A percentile compares a stretch with the other conserved stretches of the same genome.
Evolutionary conservation across 148 eudicot genomes (phyloP).

Genomic region (Camellia sinensis): DNA sequence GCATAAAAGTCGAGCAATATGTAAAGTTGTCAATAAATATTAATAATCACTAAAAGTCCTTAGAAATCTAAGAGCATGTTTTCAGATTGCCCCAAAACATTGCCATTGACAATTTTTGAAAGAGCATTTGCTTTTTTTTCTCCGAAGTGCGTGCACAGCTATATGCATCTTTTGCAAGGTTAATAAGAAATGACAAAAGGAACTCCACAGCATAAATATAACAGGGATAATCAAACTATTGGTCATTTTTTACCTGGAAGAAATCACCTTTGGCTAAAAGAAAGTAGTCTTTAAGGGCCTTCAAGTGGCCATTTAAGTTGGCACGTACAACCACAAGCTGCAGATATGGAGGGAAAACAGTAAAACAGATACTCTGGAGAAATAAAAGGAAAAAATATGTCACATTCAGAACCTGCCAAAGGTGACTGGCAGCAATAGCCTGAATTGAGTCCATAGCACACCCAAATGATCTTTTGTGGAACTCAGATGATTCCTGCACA

Average conservation of each 20-base stretch:
- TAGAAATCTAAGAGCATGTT: background rate
- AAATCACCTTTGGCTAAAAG: conserved; percentile 96
- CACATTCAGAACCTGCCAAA: conserved; percentile 76
- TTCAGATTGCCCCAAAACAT: background rate
- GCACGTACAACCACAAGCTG: conserved; percentile 99
- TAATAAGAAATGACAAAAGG: background rate
- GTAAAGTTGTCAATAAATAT: background rate
- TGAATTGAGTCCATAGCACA: conserved; percentile 81
- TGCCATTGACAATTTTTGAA: background rate
- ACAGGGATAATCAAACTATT: background rate
- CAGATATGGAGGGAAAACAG: conserved; percentile 27
- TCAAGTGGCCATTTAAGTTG: conserved; percentile 91
- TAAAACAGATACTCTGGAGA: conserved; percentile 10
- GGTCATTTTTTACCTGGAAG: conserved; percentile 72
- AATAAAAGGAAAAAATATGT: background rate
- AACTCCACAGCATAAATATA: background rate
- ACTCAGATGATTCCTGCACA: conserved; percentile 89
- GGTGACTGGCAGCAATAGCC: conserved; percentile 87
- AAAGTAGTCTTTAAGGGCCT: conserved; percentile 94
- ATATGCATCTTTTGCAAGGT: conserved; percentile 5
- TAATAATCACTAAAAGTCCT: background rate
- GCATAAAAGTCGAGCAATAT: background rate
- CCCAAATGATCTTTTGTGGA: conserved; percentile 96
- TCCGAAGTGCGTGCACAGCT: background rate
- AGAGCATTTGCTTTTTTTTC: background rate